These are phyloP conservation scores for Cornus controversa DNA, from an alignment of 148 eudicot genomes.

Conservation along the genomic window DNA sequence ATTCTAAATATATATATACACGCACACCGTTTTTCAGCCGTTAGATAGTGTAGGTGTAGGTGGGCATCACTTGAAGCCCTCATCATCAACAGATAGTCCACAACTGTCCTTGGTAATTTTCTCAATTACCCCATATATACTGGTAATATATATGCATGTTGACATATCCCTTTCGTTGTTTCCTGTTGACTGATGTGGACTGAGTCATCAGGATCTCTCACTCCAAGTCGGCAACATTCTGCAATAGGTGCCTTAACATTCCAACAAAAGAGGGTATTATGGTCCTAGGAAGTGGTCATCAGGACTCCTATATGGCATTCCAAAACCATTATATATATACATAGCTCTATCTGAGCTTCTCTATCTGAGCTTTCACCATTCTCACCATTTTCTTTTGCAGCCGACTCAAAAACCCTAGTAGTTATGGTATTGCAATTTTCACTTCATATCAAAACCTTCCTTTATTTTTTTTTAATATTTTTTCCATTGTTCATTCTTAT, in stretches of 20 bases:
- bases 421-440: not conserved
- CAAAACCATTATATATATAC: not conserved
- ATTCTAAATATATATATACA: too few species aligned
- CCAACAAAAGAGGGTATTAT: not conserved
- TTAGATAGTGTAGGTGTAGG: too few species aligned
- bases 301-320: not conserved
- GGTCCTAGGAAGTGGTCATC: not conserved
- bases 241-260: not conserved
- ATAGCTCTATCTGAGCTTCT: not conserved
- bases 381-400: not conserved
- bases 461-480: too few species aligned
- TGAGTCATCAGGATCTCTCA: not conserved
- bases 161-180: not conserved
- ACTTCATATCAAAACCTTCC: not conserved
- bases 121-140: too few species aligned
- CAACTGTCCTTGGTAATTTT: too few species aligned
- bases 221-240: not conserved
- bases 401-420: not conserved
- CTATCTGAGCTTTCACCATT: not conserved
- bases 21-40: too few species aligned
- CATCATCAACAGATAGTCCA: too few species aligned
- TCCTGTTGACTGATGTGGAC: not conserved
- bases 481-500: too few species aligned
- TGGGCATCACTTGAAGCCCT: too few species aligned
- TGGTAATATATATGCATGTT: too few species aligned